Evolutionary conservation across 2,329 filamentous ascomycete species (phyloP).

Genomic region (Sporothrix dimorphospora): DNA sequence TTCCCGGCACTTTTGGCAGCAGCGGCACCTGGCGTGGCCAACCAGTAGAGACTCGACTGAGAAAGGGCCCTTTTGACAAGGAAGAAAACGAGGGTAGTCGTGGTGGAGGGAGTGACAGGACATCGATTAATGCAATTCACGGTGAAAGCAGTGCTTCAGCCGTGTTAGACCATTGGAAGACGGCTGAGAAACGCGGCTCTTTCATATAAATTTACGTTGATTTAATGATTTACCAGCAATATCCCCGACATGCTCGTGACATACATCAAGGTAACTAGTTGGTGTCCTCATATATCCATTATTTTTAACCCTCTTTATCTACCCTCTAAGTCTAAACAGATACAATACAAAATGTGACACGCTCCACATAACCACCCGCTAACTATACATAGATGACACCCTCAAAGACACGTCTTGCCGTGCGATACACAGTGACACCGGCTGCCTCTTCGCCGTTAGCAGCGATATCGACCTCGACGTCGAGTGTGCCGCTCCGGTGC

Average conservation of each 20-base stretch:
- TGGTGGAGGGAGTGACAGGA: neutral
- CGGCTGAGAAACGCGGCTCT: neutral
- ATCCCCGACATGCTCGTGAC: no score
- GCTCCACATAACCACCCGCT: neutral
- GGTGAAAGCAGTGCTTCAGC: neutral
- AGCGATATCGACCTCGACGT: conserved; percentile 35
- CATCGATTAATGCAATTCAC: neutral
- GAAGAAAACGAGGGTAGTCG: neutral
- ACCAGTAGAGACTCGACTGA: neutral
- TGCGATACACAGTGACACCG: conserved; percentile 40
- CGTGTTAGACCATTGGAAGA: neutral
- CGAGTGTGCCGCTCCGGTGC: conserved; percentile 36
- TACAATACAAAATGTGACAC: neutral
- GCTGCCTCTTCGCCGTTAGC: conserved; percentile 34
- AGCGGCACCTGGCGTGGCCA: conserved; percentile 30
- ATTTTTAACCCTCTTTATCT: no score
- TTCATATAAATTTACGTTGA: neutral
- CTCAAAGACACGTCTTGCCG: conserved; percentile 42
- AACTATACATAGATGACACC: conserved; percentile 33
- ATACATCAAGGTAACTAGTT: neutral
- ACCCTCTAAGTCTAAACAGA: neutral
- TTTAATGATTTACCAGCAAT: neutral
- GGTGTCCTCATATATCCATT: neutral
- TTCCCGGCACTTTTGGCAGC: conserved; percentile 31
- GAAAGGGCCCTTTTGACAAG: neutral